phyloP scores from a whole-genome alignment of 352 stramenopile genomes.

The Globisporangium heterothallicum region DNA sequence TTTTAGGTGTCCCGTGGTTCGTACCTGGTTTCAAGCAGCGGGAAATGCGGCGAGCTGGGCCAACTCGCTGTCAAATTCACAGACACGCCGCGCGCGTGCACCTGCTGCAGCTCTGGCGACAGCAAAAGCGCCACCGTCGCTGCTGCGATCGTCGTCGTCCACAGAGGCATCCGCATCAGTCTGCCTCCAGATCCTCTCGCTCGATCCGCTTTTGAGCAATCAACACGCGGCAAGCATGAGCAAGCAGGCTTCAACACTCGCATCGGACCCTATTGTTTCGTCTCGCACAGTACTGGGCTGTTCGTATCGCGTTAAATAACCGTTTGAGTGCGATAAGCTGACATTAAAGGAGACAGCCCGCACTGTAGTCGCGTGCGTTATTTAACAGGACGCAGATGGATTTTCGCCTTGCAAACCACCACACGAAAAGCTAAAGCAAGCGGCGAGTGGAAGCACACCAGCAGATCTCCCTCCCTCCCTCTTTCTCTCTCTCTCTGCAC shows the following conservation, averaged over 20 bases:
- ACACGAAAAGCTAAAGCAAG: too few species aligned
- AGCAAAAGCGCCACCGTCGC: conserved; percentile 19
- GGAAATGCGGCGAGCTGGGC: conserved; percentile 50
- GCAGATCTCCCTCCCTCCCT: background rate
- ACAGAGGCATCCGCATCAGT: conserved; percentile 15
- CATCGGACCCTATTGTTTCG: background rate
- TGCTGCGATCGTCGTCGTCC: conserved; percentile 14
- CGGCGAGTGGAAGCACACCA: too few species aligned
- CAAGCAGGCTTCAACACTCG: conserved; percentile 10
- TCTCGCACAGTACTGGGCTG: conserved; percentile 3
- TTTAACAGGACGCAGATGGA: too few species aligned
- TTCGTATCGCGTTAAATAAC: background rate
- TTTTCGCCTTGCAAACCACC: too few species aligned
- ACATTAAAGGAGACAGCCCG: too few species aligned
- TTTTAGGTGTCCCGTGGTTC: too few species aligned
- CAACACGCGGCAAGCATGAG: conserved; percentile 1
- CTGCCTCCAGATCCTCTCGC: background rate
- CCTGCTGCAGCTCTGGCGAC: conserved; percentile 7
- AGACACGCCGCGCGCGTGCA: conserved; percentile 29
- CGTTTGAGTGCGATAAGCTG: too few species aligned
- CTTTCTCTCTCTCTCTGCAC: background rate
- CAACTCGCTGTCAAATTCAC: conserved; percentile 60
- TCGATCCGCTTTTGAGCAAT: background rate
- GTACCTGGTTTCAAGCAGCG: conserved; percentile 53
- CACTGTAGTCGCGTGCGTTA: too few species aligned